Percentiles rank a stretch among this genome's conserved stretches.
These are phyloP conservation scores for Nicotiana tabacum DNA, from an alignment of 257 asterid genomes.

Conservation along the genomic window DNA sequence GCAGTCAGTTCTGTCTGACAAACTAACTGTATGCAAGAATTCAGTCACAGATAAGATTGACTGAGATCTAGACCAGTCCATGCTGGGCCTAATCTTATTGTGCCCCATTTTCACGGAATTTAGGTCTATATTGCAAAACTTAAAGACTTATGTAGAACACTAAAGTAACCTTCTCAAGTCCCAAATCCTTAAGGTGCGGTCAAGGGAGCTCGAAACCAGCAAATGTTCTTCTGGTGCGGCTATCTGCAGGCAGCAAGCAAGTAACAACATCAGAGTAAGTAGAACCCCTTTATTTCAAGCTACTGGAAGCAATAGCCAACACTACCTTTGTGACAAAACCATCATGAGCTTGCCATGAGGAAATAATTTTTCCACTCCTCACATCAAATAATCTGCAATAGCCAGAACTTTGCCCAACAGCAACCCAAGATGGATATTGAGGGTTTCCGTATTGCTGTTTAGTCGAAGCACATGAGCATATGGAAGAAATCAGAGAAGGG, in stretches of 20 bases:
- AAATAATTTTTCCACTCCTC: conserved; percentile 74
- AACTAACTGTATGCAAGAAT: neutral
- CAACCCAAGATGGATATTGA: conserved; percentile 78
- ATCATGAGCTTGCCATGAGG: conserved; percentile 98
- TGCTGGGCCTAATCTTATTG: neutral
- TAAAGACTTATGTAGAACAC: neutral
- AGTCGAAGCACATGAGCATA: conserved; percentile 67
- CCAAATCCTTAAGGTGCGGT: conserved; percentile 80
- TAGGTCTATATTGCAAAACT: neutral
- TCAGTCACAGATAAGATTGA: neutral
- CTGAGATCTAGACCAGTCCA: neutral
- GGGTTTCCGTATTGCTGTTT: conserved; percentile 37
- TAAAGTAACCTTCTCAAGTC: conserved; percentile 79
- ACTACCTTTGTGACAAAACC: conserved; percentile 95
- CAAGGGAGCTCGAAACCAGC: conserved; percentile 92
- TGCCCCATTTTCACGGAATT: neutral
- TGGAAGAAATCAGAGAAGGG: conserved; percentile 77
- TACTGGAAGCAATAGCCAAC: conserved; percentile 1
- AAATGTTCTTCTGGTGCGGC: conserved; percentile 72
- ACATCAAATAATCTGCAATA: conserved; percentile 76
- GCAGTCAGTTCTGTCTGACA: neutral
- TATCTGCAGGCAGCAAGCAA: conserved; percentile 49
- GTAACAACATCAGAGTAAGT: conserved; percentile 3
- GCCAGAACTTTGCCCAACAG: conserved; percentile 87
- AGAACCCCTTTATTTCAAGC: neutral